A percentile compares a stretch with the other conserved stretches of the same genome.
These are phyloP conservation scores for Berberis thunbergii DNA, from an alignment of 164 flowering plant species.

Conservation along the genomic window DNA sequence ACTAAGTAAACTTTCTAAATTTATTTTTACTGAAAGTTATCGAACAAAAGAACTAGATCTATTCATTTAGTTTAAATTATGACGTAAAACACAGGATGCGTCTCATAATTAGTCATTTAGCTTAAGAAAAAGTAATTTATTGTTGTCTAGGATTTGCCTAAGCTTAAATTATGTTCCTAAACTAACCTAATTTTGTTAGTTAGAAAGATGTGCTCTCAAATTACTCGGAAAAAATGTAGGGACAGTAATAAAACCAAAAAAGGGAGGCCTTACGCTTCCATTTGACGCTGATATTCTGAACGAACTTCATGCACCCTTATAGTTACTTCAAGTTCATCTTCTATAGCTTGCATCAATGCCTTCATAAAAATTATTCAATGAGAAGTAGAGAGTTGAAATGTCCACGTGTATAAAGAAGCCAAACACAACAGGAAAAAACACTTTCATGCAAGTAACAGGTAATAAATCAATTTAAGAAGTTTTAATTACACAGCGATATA, in stretches of 20 bases:
- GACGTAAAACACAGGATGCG: too few species aligned
- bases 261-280: slow-evolving; percentile 66
- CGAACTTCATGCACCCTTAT: slow-evolving; percentile 93
- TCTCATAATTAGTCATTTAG: too few species aligned
- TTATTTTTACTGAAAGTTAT: too few species aligned
- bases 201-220: too few species aligned
- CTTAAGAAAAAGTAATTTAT: too few species aligned
- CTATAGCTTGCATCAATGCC: slow-evolving; percentile 85
- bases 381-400: slow-evolving; percentile 5
- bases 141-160: too few species aligned
- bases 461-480: too few species aligned
- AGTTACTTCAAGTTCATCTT: slow-evolving; percentile 89
- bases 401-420: not conserved
- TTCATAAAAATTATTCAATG: slow-evolving; percentile 15
- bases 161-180: not conserved
- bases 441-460: not conserved
- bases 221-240: too few species aligned
- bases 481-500: too few species aligned
- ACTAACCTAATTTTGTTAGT: not conserved
- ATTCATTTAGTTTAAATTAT: too few species aligned
- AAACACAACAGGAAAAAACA: not conserved
- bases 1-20: too few species aligned
- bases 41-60: too few species aligned
- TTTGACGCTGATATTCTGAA: slow-evolving; percentile 77
- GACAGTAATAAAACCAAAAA: not conserved